Evolutionary conservation across 805 yeast genomes (phyloP), one percentile per base, ranked within the genome.

Genomic region (Candida peoriensis): DNA sequence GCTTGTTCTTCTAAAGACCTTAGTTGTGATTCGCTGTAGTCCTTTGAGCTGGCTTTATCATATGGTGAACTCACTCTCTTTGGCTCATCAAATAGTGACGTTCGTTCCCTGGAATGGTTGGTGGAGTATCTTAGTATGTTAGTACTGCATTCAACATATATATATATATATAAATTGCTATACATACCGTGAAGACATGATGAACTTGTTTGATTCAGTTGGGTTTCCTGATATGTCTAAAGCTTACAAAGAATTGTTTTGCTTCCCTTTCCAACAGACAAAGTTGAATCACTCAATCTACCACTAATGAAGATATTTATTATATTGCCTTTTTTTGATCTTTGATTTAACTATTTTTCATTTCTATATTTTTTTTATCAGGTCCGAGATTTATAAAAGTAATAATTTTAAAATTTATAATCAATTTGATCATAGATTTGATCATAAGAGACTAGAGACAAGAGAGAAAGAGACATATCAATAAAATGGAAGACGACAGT

Each of bases 1-100:
- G 72, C 72, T 50, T 81, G 89, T 4, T 81, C 66, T 52, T 81
- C 89, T 32, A 81, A 52, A 40, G 74, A 76, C 15, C 81, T 70
- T 46, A 78, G 48, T 37, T 70, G 64, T 19, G 75, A 59, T 28
- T 77, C 81, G 11, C 72, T 62, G 50, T 64, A 71, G 49, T 67
- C 75, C 28, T 61, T 47, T 18, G 47, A 49, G 10, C 43, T 34
- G 14, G 48, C 34, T n/a, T 52, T 48, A 14, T 58, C 65, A 45
- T 69, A 71, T 1, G 76, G 72, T 2, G 74, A 67, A 2, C 64
- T 51, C 1, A 66, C 55, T 24, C 67, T 38, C 27, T 41, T 44
- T 10, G 56, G 55, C 26, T 44, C 46, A 23, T 47, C 56, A 23
- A 51, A 51, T 5, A 51, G 36, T 17, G 52, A 33, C 2, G 54